Evolutionary conservation across 78 protist genomes (phyloP), one percentile per base, ranked within the genome.

Genomic region (Dictyostelium intermedium): DNA sequence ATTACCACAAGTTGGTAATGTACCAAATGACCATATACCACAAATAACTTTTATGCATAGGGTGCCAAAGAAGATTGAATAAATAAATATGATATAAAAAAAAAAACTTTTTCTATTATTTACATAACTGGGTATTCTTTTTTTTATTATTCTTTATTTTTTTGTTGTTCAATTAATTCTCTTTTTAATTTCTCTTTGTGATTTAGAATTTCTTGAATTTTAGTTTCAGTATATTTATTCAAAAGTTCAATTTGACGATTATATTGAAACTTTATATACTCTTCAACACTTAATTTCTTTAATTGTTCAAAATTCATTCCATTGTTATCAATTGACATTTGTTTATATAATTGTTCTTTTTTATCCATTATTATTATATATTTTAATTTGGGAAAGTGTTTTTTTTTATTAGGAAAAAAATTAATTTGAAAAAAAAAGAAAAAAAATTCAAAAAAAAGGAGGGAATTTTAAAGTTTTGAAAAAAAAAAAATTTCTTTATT

Each of bases 11-110:
- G 53, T 89, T 30, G 93, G 77, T 34, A 25, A 63, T 63, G 20
- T 80, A 30, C 27, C 53, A 13, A 25, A 6, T 20, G 82, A 89
- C 32, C 5, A 74, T 13, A 32, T 89, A 34, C 87, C 86, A 32
- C 27, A 23, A 60, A 73, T 89, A 16, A 80, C 93, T 61, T 89
- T 89, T 69, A 50, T 89, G 25, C 37, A 27, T 39, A 78, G 93
- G 80, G 25, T 9, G 6, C 93, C 93, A 27, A 53, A 87, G 63
- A 39, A 66, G 32, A 16, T 41, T 23, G 35, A 50, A 35, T 56
- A 30, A 76, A 39, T 30, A 73, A 14, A 25, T 6, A 63, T 1
- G 13, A 27, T 30, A 14, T 11, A 69, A 37, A 76, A 76, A 8
- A 8, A 63, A 63, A 63, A 63, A 10, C 23, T 8, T n/a, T 39